These are phyloP conservation scores for Delphinella strobiligena DNA, from an alignment of 2,329 filamentous ascomycete species.

Conservation along the genomic window DNA sequence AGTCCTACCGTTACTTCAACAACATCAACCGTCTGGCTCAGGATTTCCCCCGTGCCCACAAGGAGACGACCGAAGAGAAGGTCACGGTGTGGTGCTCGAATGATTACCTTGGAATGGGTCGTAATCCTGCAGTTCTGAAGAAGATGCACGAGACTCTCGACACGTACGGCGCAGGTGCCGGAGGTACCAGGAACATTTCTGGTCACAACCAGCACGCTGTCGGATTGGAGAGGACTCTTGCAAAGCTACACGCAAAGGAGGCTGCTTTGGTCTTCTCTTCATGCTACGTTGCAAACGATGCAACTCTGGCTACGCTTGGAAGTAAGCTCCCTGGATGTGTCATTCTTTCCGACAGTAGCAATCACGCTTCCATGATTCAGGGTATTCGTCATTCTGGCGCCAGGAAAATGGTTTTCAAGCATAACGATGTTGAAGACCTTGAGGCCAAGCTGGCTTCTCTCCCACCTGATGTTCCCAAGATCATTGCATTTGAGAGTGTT, in stretches of 20 bases:
- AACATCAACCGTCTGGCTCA: conserved; percentile 98
- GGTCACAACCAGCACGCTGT: conserved; percentile 95
- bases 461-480: conserved; percentile 77
- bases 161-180: conserved; percentile 86
- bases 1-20: conserved; percentile 99
- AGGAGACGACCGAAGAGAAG: conserved; percentile 65
- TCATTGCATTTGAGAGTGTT: conserved; percentile 96
- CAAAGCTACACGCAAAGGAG: conserved; percentile 84
- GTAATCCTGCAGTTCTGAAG: conserved; percentile 74
- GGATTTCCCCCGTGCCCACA: conserved; percentile 91
- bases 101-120: conserved; percentile 96
- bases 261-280: conserved; percentile 89
- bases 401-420: conserved; percentile 95
- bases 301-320: conserved; percentile 89
- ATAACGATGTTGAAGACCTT: conserved; percentile 89
- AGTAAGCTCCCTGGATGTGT: conserved; percentile 95
- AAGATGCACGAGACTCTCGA: conserved; percentile 93
- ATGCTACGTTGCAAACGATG: conserved; percentile 97
- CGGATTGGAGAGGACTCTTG: conserved; percentile 66
- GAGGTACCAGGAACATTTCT: conserved; percentile 93
- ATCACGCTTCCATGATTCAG: conserved; percentile 99
- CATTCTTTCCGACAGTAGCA: conserved; percentile 92
- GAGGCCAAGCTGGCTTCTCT: conserved; percentile 86
- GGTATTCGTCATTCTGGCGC: conserved; percentile 95
- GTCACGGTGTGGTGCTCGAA: conserved; percentile 99